phyloP scores from a whole-genome alignment of 2,329 filamentous ascomycete genomes.

The Penicillium fuscoglaucum region DNA sequence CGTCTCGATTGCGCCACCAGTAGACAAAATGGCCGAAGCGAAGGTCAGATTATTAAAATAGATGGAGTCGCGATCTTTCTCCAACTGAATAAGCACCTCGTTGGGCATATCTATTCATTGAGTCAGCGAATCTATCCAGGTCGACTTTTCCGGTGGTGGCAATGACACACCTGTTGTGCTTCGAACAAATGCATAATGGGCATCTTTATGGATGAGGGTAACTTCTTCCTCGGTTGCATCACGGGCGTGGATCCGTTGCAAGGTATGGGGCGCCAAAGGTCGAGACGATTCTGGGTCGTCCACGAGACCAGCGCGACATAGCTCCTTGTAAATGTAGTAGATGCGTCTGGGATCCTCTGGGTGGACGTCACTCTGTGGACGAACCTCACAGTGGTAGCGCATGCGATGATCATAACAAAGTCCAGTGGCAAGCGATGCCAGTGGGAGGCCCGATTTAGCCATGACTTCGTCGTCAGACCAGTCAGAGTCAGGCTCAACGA shows the following conservation, averaged over 20 bases:
- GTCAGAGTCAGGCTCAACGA: conserved; percentile 43
- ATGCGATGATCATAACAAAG: conserved; percentile 92
- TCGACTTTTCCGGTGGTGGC: neutral
- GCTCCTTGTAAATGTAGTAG: conserved; percentile 86
- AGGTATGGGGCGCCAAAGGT: conserved; percentile 53
- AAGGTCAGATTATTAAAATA: conserved; percentile 83
- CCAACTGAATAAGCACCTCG: conserved; percentile 68
- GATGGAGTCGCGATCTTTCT: conserved; percentile 70
- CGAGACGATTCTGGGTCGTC: conserved; percentile 57
- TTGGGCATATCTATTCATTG: conserved; percentile 47
- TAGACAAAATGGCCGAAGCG: conserved; percentile 77
- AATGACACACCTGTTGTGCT: conserved; percentile 47
- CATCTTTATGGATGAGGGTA: conserved; percentile 71
- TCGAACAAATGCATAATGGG: conserved; percentile 78
- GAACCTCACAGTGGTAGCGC: conserved; percentile 89
- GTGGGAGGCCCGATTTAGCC: conserved; percentile 45
- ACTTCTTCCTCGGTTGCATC: conserved; percentile 79
- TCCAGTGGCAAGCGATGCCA: conserved; percentile 64
- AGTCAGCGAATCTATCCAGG: conserved; percentile 16
- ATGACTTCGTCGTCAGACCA: conserved; percentile 41
- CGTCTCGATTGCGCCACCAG: conserved; percentile 92
- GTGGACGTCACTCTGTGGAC: conserved; percentile 69
- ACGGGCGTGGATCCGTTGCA: conserved; percentile 72
- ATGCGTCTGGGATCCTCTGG: conserved; percentile 93
- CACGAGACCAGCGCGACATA: conserved; percentile 78